These are phyloP conservation scores for Penicillium verrucosum DNA, from an alignment of 2,329 filamentous ascomycete genomes.

Conservation along the genomic window DNA sequence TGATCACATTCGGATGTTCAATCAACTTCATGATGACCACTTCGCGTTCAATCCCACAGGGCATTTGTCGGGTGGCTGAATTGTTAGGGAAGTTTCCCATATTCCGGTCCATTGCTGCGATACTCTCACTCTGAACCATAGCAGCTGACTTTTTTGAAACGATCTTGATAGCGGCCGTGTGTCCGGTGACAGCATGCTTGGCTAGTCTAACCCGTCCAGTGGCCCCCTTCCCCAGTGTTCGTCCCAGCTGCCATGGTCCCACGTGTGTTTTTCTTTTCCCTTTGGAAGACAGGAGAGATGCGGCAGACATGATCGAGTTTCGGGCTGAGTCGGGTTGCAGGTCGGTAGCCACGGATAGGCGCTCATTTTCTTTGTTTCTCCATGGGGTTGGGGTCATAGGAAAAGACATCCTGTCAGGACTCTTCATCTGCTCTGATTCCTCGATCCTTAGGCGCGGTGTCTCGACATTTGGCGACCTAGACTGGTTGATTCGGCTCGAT, in stretches of 20 bases:
- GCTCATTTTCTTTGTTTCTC: conserved; percentile 48
- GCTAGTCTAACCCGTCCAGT: conserved; percentile 85
- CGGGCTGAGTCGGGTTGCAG: conserved; percentile 49
- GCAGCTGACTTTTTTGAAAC: conserved; percentile 79
- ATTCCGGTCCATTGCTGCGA: conserved; percentile 76
- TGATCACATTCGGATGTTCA: conserved; percentile 91
- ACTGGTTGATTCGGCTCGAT: conserved; percentile 20
- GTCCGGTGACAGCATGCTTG: conserved; percentile 71
- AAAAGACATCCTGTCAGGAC: conserved; percentile 28
- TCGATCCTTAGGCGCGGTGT: conserved; percentile 16
- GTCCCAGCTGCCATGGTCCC: conserved; percentile 90
- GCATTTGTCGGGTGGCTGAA: conserved; percentile 67
- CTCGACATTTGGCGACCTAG: conserved; percentile 14
- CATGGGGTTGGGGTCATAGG: conserved; percentile 27
- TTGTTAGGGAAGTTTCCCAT: conserved; percentile 53
- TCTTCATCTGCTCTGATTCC: conserved; percentile 18
- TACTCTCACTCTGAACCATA: conserved; percentile 78
- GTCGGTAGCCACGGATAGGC: conserved; percentile 52
- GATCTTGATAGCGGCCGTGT: conserved; percentile 91
- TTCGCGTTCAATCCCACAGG: conserved; percentile 86
- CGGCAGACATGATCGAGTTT: conserved; percentile 53
- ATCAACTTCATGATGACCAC: conserved; percentile 97
- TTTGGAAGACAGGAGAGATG: conserved; percentile 54
- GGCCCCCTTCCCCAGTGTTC: conserved; percentile 82
- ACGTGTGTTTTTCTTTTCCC: conserved; percentile 68